Evolutionary conservation across 1,284 basidiomycete genomes (phyloP).

Genomic region (Volvariella surrecta): DNA sequence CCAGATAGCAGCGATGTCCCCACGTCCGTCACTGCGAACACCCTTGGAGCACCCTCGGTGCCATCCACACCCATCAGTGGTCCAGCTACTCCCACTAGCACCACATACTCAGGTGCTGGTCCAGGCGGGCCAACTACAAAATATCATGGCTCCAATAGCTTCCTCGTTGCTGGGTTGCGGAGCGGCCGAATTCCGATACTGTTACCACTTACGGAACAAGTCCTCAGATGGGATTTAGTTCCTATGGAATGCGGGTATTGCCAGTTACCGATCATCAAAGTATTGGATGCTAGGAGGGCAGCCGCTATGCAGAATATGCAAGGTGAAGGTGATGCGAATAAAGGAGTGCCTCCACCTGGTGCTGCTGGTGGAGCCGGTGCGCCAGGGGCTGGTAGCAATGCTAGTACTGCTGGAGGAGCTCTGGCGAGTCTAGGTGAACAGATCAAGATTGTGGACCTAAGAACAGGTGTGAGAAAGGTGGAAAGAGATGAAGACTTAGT

Average conservation of each 20-base stretch:
- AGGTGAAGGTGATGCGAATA: conserved; percentile 10
- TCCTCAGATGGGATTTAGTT: conserved; percentile 54
- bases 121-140: too few species aligned
- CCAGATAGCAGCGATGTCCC: conserved; percentile 45
- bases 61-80: too few species aligned
- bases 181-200: conserved; percentile 57
- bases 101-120: too few species aligned
- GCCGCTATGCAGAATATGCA: conserved; percentile 15
- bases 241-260: conserved; percentile 66
- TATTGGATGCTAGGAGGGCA: conserved; percentile 42
- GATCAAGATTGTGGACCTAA: conserved; percentile 45
- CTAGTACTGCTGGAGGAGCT: conserved; percentile 13
- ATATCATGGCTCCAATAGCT: conserved; percentile 16
- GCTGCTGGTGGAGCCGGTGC: too few species aligned
- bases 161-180: conserved; percentile 65
- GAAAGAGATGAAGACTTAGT: neutral
- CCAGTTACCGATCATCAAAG: conserved; percentile 46
- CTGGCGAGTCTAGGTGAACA: conserved; percentile 31
- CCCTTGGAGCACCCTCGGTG: too few species aligned
- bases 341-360: conserved; percentile 7
- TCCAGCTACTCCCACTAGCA: too few species aligned
- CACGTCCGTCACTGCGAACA: too few species aligned
- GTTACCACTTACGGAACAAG: conserved; percentile 60
- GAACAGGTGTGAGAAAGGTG: conserved; percentile 27
- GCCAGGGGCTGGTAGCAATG: too few species aligned